These are phyloP conservation scores for Paramyrothecium roridum DNA, from an alignment of 2,329 filamentous ascomycete genomes.

Conservation along the genomic window DNA sequence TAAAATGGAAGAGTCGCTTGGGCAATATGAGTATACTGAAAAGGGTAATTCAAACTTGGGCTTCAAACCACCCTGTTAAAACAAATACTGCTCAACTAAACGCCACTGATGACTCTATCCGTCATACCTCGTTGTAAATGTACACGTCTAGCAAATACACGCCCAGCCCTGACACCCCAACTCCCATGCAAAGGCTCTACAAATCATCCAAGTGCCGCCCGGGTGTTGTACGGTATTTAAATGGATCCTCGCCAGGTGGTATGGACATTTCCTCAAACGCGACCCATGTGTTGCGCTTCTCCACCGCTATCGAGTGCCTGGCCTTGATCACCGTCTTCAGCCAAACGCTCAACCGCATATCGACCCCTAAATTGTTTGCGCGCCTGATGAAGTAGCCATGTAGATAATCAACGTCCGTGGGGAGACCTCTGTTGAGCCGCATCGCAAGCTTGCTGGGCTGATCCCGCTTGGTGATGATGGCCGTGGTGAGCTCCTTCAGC, in stretches of 20 bases:
- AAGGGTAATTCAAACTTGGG: too few relatives aligned
- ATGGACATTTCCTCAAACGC: slow-evolving; percentile 31
- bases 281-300: slow-evolving; percentile 27
- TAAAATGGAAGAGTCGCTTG: too few relatives aligned
- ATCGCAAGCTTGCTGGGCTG: slow-evolving; percentile 62
- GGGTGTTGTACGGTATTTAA: slow-evolving; percentile 14
- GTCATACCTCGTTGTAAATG: neutral
- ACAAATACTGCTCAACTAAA: neutral
- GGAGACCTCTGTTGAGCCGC: slow-evolving; percentile 56
- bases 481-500: slow-evolving; percentile 51
- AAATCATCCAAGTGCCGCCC: slow-evolving; percentile 1
- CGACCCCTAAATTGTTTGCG: slow-evolving; percentile 70
- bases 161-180: neutral
- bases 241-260: slow-evolving; percentile 2
- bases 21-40: neutral
- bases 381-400: slow-evolving; percentile 83
- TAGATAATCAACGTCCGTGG: slow-evolving; percentile 77
- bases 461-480: slow-evolving; percentile 41
- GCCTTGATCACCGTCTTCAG: slow-evolving; percentile 71
- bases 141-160: neutral
- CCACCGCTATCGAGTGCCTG: slow-evolving; percentile 44
- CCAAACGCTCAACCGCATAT: slow-evolving; percentile 69
- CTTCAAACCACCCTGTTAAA: neutral
- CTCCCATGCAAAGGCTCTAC: neutral
- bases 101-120: neutral